Percentiles rank a stretch among this genome's conserved stretches.
Evolutionary conservation across 192 early-diverging fungal species (phyloP).

Genomic region (Rhizophagus sp.): DNA sequence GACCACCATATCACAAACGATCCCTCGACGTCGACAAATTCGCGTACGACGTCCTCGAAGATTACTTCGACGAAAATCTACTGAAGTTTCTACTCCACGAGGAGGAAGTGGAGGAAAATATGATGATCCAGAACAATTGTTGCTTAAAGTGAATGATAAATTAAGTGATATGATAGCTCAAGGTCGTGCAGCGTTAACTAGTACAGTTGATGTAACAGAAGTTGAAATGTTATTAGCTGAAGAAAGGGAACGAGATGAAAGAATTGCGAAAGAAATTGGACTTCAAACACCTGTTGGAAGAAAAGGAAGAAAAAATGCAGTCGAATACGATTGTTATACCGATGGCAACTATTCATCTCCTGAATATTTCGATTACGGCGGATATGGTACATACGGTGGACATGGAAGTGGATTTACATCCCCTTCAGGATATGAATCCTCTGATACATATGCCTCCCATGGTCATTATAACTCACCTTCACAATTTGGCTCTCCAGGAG

Average conservation of each 20-base stretch:
- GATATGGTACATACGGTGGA: not conserved
- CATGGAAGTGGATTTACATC: not conserved
- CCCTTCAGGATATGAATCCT: not conserved
- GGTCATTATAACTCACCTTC: not conserved
- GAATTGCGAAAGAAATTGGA: slow-evolving; percentile 23
- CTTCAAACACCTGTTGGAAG: not conserved
- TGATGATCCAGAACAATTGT: slow-evolving; percentile 2
- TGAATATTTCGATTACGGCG: not conserved
- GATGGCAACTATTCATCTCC: not conserved
- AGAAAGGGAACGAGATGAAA: slow-evolving; percentile 27
- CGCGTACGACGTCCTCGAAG: slow-evolving; percentile 6
- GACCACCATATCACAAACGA: not conserved
- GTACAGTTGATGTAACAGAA: slow-evolving; percentile 24
- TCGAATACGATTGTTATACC: slow-evolving; percentile 14
- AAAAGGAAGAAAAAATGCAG: not conserved
- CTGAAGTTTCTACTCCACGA: not conserved
- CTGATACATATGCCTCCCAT: not conserved
- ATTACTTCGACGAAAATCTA: slow-evolving; percentile 11
- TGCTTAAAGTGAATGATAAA: slow-evolving; percentile 24
- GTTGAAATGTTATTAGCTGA: slow-evolving; percentile 27
- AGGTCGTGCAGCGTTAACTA: slow-evolving; percentile 27
- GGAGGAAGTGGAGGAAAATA: not conserved
- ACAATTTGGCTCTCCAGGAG: not conserved
- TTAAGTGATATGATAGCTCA: slow-evolving; percentile 23
- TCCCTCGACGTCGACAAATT: not conserved